Base-by-base conservation (phyloP, 495 filamentous ascomycete genomes). In the Jackrogersella multiformis region DNA sequence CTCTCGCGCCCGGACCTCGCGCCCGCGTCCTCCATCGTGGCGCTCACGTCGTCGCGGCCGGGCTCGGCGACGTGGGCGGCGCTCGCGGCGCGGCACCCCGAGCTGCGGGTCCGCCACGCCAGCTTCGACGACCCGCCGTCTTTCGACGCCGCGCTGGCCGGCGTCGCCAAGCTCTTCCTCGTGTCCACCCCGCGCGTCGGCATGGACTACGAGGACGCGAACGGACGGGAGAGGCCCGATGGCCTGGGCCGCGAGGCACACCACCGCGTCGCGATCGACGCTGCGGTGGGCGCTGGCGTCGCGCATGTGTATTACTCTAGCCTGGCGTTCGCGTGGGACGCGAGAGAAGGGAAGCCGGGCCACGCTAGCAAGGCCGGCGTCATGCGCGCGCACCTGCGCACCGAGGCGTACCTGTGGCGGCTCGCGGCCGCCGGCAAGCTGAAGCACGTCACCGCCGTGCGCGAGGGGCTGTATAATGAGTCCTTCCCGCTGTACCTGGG, bases 401-500 rank as follows among this genome's bases (percentile, higher is more conserved):
- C 88, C 0, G 88, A 92, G 66, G 67, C 71, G 5, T 87, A 87
- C 66, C 80, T 91, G 9, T 76, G 13, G 49, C 74, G 1, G 66
- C 84, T 13, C 10, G 61, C 23, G 5, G 4, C 60, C 1, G 53
- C 69, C 8, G 45, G 63, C 0, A 30, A 18, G 4, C 67, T 75
- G 23, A 66, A 84, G 1, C 77, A 76, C 15, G 83, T 78, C 38
- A 90, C 88, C 0, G 52, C 78, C 8, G 70, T 90, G 24, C 80
- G 89, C 2, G 85, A 89, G 75, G 89, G 89, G 0, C 60, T 91
- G 26, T 92, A 91, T 66, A 81, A 82, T 7, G 87, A 90, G 75
- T 87, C 84, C 4, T 90, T 85, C 79, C 88, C 88, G 10, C 81
- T 91, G 61, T 92, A 92, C 72, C 85, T 88, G 1, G 83, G 85